Conservation (phyloP, 2,329 filamentous ascomycete genomes). For the Alternaria sp. region DNA sequence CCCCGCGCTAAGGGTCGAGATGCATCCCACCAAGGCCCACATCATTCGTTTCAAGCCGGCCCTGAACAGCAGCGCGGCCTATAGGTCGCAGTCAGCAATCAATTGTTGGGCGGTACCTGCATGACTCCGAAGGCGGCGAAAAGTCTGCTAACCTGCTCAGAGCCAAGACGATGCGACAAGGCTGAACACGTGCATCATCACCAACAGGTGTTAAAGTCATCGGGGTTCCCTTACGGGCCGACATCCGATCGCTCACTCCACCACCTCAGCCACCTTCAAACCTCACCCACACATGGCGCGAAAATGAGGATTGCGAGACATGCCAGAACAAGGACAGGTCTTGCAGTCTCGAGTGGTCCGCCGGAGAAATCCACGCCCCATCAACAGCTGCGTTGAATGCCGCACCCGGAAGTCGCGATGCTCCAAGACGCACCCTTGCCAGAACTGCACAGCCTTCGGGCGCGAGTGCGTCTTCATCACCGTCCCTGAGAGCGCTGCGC, state of each 20-base stretch:
- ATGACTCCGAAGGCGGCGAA: constrained; percentile 28
- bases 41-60: constrained; percentile 9
- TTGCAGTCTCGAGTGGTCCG: constrained; percentile 49
- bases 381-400: constrained; percentile 50
- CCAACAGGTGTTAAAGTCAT: constrained; percentile 10
- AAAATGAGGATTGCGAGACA: constrained; percentile 42
- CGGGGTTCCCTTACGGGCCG: constrained; percentile 23
- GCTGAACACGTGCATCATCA: constrained; percentile 24
- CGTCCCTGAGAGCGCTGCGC: constrained; percentile 46
- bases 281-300: constrained; percentile 36
- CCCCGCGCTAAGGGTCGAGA: constrained; percentile 2
- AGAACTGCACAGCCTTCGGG: constrained; percentile 49
- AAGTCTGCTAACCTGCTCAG: constrained; percentile 13
- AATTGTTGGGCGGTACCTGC: constrained; percentile 28
- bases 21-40: constrained; percentile 3
- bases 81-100: constrained; percentile 5
- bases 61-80: not conserved
- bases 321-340: constrained; percentile 47
- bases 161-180: constrained; percentile 17
- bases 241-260: constrained; percentile 23
- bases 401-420: constrained; percentile 48
- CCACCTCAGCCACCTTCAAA: constrained; percentile 22
- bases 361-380: constrained; percentile 47
- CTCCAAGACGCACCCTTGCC: constrained; percentile 49
- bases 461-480: constrained; percentile 50